phyloP scores from a whole-genome alignment of 1,139 yeast genomes.

The Geotrichum bryndzae region DNA sequence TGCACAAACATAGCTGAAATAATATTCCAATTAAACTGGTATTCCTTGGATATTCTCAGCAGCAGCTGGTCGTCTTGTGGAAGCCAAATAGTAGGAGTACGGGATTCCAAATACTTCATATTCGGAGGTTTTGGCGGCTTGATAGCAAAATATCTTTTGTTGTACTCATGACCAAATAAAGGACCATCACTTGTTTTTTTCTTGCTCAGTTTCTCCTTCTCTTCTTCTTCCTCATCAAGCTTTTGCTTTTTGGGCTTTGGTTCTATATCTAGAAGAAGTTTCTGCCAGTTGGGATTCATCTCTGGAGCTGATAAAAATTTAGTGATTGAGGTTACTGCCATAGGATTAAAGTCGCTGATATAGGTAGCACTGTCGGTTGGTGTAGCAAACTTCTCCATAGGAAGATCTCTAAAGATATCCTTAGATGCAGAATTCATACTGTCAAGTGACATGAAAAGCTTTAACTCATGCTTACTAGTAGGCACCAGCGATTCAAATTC shows the following conservation, averaged over 20 bases:
- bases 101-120: slow-evolving; percentile 63
- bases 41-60: slow-evolving; percentile 77
- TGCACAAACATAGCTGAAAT: slow-evolving; percentile 75
- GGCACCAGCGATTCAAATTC: slow-evolving; percentile 6
- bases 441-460: slow-evolving; percentile 46
- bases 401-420: slow-evolving; percentile 28
- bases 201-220: background rate
- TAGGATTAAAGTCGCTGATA: slow-evolving; percentile 30
- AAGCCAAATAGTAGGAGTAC: slow-evolving; percentile 93
- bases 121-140: slow-evolving; percentile 84
- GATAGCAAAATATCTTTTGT: slow-evolving; percentile 26
- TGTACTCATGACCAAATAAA: slow-evolving; percentile 22
- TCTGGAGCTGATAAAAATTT: slow-evolving; percentile 33
- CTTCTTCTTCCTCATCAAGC: slow-evolving; percentile 2
- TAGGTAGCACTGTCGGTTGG: slow-evolving; percentile 27
- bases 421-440: slow-evolving; percentile 43
- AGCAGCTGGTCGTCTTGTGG: slow-evolving; percentile 86
- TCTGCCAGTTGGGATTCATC: slow-evolving; percentile 31
- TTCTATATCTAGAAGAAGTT: slow-evolving; percentile 28
- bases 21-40: slow-evolving; percentile 87
- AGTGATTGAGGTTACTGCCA: slow-evolving; percentile 32
- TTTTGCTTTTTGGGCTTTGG: background rate
- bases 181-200: slow-evolving; percentile 15
- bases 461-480: slow-evolving; percentile 43
- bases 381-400: slow-evolving; percentile 22